These are phyloP conservation scores for Aspergillaceae sp. DNA, from an alignment of 2,329 filamentous ascomycete species.

Conservation along the genomic window DNA sequence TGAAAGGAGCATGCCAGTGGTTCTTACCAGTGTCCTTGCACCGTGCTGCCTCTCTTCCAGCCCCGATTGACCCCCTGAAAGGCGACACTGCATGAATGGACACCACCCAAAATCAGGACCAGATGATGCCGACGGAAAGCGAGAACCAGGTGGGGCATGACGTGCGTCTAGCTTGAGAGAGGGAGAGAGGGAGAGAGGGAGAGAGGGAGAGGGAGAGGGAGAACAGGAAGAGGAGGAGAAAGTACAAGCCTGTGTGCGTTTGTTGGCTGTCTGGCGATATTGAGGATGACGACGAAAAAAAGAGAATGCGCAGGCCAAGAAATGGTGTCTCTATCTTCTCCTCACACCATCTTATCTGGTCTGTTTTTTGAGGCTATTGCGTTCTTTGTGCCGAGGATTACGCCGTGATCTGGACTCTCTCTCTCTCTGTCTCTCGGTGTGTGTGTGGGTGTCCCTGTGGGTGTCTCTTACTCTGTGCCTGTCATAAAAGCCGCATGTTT, in stretches of 20 bases:
- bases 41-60: too few species aligned
- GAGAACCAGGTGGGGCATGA: conserved; percentile 15
- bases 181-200: too few species aligned
- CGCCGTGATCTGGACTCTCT: conserved; percentile 2
- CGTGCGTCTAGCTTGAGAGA: conserved; percentile 2
- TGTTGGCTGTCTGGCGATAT: not conserved
- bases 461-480: not conserved
- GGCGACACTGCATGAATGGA: not conserved
- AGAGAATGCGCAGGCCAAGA: too few species aligned
- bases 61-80: too few species aligned
- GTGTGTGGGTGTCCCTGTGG: not conserved
- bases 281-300: not conserved
- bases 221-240: too few species aligned
- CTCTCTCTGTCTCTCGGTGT: not conserved
- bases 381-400: conserved; percentile 10
- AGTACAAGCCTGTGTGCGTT: too few species aligned
- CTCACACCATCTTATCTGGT: not conserved
- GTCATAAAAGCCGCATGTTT: not conserved
- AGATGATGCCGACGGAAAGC: conserved; percentile 16
- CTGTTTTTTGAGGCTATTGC: not conserved
- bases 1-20: too few species aligned
- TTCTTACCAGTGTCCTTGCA: too few species aligned
- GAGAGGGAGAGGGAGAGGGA: too few species aligned
- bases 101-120: not conserved
- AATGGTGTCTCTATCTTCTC: too few species aligned